Evolutionary conservation across 176 grass and related monocot genomes (phyloP), one percentile per base, ranked within the genome.

Genomic region (sorghum (Sorghum bicolor)): DNA sequence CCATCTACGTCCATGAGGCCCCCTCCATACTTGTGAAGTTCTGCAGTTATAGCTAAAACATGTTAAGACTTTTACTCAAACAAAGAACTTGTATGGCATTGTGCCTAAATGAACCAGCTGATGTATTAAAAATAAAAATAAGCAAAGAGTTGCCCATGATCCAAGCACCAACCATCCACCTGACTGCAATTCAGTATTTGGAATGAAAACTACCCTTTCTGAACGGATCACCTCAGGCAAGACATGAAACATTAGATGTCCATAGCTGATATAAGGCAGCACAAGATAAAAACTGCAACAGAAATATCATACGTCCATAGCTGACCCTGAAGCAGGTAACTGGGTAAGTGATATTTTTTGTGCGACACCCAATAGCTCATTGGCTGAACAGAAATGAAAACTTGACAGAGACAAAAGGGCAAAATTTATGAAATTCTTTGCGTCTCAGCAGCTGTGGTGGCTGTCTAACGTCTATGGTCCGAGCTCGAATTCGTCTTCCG

Each of bases 1-100:
- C 65, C 57, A 16, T 99, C 93, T 19, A 83, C 75, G 48, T 94
- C 93, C 1, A 85, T 73, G 76, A 93, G 89, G 8, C 93, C 96
- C 47, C 96, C 96, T 39, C 97, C 91, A 73, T 99, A 96, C 72
- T 94, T 96, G 80, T 96, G 97, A 10, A 99, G 84, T 92, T 99
- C 96, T 96, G 89, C 15, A 80, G 62, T 52, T 36, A 84, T 24
- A 32, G 28, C 24, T 11, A 25, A 29, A 22, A 65, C 36, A 39
- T 74, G 74, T 82, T 13, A 87, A 50, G 11, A 68, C 28, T 8
- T 26, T 43, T 29, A 52, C 15, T 6, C 8, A 55, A 22, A 55
- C 50, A 55, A 81, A 20, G 19, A 82, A 78, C 16, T 47, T 55
- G 8, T 28, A 70, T 6, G n/a, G 0, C 24, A 79, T 6, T 6